These are phyloP conservation scores for Russula sp. DNA, from an alignment of 768 basidiomycete genomes.

Conservation along the genomic window DNA sequence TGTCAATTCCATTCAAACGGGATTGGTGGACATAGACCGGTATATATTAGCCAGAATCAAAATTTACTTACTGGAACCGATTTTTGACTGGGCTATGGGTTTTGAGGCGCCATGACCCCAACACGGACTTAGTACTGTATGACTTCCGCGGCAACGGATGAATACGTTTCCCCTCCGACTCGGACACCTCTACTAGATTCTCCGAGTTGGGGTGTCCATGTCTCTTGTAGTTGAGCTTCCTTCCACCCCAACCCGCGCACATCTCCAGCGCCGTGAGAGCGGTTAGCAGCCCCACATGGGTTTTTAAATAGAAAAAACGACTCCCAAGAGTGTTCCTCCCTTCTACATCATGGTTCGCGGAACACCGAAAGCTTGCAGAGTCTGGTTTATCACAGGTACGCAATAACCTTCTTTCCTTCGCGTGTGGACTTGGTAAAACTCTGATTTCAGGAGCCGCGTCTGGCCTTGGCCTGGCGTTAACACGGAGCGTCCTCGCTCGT, in stretches of 20 bases:
- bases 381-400: slow-evolving; percentile 20
- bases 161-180: background rate
- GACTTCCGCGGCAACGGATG: no score
- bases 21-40: no score
- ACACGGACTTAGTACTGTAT: no score
- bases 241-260: background rate
- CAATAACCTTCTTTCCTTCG: background rate
- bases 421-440: background rate
- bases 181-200: background rate
- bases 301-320: background rate
- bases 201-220: no score
- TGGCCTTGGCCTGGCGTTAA: slow-evolving; percentile 16
- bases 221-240: no score
- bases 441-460: slow-evolving; percentile 5
- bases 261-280: background rate
- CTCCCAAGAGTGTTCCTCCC: background rate
- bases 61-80: no score
- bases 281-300: background rate
- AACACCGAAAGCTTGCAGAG: background rate
- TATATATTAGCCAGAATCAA: no score
- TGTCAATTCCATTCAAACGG: slow-evolving; percentile 29
- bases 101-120: no score
- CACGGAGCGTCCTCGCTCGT: slow-evolving; percentile 7
- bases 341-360: background rate
- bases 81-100: no score